Conservation (phyloP, 2,329 filamentous ascomycete species). For the Coleophoma cylindrospora region DNA sequence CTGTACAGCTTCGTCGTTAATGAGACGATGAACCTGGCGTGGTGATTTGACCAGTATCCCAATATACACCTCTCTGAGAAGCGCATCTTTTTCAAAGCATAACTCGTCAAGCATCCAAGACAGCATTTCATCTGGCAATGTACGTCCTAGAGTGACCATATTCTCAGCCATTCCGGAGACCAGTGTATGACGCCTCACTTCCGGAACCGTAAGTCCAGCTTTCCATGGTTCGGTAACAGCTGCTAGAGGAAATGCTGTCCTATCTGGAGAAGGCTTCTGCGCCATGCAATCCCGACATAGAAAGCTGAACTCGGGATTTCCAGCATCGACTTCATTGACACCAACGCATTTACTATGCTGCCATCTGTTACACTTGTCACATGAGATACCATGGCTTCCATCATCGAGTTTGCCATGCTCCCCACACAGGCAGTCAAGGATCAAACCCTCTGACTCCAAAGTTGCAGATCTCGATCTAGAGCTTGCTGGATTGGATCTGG, state of each 20-base stretch:
- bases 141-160: constrained; percentile 36
- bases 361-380: constrained; percentile 87
- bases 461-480: constrained; percentile 9
- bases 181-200: constrained; percentile 52
- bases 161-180: constrained; percentile 57
- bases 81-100: constrained; percentile 46
- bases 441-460: constrained; percentile 15
- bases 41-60: constrained; percentile 41
- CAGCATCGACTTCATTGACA: constrained; percentile 40
- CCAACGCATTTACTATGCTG: constrained; percentile 86
- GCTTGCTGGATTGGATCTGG: background rate
- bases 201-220: constrained; percentile 36
- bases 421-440: constrained; percentile 87
- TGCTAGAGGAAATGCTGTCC: constrained; percentile 14
- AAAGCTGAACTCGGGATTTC: background rate
- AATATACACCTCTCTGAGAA: constrained; percentile 56
- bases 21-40: constrained; percentile 36
- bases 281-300: background rate
- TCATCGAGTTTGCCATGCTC: constrained; percentile 86
- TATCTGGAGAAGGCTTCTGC: background rate
- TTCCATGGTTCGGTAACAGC: constrained; percentile 15
- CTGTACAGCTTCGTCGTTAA: constrained; percentile 41
- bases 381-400: constrained; percentile 85
- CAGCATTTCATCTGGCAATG: constrained; percentile 59
- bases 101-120: constrained; percentile 61